phyloP scores from a whole-genome alignment of 805 yeast species.

The Ogataea salicorniae region DNA sequence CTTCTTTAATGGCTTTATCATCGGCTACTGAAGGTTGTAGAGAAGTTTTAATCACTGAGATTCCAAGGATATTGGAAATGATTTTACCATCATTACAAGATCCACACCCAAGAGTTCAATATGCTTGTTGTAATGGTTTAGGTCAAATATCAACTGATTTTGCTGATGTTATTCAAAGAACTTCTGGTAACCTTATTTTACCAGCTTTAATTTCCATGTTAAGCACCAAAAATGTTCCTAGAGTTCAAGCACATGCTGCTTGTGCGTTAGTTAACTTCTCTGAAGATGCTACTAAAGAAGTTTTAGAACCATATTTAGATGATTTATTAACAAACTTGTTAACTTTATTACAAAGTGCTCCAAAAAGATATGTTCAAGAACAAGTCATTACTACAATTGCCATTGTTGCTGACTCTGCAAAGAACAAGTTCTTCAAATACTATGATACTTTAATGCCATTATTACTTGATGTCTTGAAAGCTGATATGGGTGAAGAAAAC shows the following conservation, averaged over 20 bases:
- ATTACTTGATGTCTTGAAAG: constrained; percentile 67
- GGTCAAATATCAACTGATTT: constrained; percentile 98
- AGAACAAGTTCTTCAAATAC: constrained; percentile 79
- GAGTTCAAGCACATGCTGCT: constrained; percentile 98
- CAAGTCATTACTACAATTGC: constrained; percentile 96
- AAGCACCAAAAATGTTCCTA: constrained; percentile 65
- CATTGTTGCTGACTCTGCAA: constrained; percentile 95
- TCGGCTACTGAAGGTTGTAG: constrained; percentile 97
- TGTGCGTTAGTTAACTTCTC: constrained; percentile 96
- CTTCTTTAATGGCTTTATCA: constrained; percentile 93
- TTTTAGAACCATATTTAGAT: constrained; percentile 90
- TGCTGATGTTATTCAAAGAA: constrained; percentile 80
- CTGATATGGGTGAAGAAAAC: constrained; percentile 76
- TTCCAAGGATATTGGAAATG: constrained; percentile 76
- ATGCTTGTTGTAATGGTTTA: constrained; percentile 93
- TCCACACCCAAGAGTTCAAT: constrained; percentile 90
- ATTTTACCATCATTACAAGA: constrained; percentile 82
- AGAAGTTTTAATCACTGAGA: constrained; percentile 77
- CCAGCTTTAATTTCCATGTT: constrained; percentile 87
- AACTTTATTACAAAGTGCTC: constrained; percentile 66
- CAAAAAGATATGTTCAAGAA: constrained; percentile 91
- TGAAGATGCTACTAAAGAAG: constrained; percentile 84
- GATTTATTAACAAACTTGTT: constrained; percentile 68
- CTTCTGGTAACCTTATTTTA: constrained; percentile 70
- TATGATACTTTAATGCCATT: constrained; percentile 94